A percentile compares a stretch with the other conserved stretches of the same genome.
phyloP scores from a whole-genome alignment of 345 rosid genomes.

The Eucalyptus pumila region DNA sequence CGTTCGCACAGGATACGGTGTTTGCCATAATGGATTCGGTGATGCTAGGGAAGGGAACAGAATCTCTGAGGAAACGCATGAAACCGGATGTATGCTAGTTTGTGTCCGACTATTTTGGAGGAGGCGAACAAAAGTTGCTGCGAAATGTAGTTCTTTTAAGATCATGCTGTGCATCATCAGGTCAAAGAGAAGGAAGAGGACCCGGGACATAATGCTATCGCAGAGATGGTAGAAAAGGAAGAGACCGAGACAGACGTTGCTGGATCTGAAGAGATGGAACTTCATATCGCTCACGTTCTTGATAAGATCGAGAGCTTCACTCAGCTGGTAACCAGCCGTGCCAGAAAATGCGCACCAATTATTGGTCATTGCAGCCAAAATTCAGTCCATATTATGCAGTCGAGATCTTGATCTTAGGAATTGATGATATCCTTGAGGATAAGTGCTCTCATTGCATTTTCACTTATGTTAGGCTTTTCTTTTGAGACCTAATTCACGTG shows the following conservation, averaged over 20 bases:
- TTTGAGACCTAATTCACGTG: not conserved
- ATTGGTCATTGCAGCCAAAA: not conserved
- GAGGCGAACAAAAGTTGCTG: not conserved
- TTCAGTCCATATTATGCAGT: not conserved
- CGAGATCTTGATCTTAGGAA: not conserved
- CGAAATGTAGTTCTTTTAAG: not conserved
- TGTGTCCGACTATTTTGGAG: not conserved
- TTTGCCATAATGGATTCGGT: not conserved
- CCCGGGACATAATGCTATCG: conserved; percentile 7
- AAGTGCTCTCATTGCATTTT: not conserved
- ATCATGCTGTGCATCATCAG: conserved; percentile 1
- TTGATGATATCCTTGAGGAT: not conserved
- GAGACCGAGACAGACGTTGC: conserved; percentile 29
- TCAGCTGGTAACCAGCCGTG: conserved; percentile 18
- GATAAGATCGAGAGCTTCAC: conserved; percentile 80
- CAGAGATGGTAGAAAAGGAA: conserved; percentile 33
- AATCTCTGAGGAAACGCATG: conserved; percentile 46
- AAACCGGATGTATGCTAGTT: conserved; percentile 31
- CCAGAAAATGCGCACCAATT: not conserved
- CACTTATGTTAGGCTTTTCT: not conserved
- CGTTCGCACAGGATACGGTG: not conserved
- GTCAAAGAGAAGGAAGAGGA: conserved; percentile 33
- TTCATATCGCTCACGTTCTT: conserved; percentile 36
- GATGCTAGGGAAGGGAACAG: conserved; percentile 30
- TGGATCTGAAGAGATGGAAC: conserved; percentile 83